Percentiles rank a stretch among this genome's conserved stretches.
Conservation (phyloP, 2,329 filamentous ascomycete genomes). For the Ascochyta clinopodiicola region DNA sequence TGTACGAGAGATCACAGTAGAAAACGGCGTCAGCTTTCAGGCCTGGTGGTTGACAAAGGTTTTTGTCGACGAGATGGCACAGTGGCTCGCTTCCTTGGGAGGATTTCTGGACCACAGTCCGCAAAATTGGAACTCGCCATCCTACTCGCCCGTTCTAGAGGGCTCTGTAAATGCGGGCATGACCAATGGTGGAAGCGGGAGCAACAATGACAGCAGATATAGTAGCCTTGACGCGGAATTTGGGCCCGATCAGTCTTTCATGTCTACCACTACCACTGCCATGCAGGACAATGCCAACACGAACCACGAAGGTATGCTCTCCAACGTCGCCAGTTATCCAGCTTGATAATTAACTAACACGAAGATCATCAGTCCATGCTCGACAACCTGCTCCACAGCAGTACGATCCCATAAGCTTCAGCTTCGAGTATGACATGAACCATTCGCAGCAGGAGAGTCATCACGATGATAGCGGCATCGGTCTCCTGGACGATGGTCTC, state of each 20-base stretch:
- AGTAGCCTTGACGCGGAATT: constrained; percentile 49
- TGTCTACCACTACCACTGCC: constrained; percentile 33
- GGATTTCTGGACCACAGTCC: constrained; percentile 75
- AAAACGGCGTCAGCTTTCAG: constrained; percentile 80
- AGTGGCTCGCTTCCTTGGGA: constrained; percentile 87
- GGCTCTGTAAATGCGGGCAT: constrained; percentile 39
- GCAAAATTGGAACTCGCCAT: constrained; percentile 35
- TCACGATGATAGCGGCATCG: constrained; percentile 47
- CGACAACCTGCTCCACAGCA: constrained; percentile 42
- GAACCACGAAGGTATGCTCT: constrained; percentile 42
- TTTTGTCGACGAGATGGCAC: constrained; percentile 92
- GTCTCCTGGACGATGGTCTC: constrained; percentile 44
- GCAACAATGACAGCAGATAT: constrained; percentile 48
- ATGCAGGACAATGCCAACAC: constrained; percentile 31
- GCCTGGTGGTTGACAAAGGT: constrained; percentile 96
- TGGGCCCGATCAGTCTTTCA: constrained; percentile 42
- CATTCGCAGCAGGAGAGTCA: constrained; percentile 40
- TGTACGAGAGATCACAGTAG: constrained; percentile 80
- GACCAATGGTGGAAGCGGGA: constrained; percentile 45
- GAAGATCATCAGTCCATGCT: constrained; percentile 44
- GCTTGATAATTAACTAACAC: constrained; percentile 44
- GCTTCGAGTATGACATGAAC: constrained; percentile 41
- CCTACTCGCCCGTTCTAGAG: constrained; percentile 40
- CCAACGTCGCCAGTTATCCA: constrained; percentile 8
- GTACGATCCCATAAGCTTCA: constrained; percentile 43